phyloP scores from a whole-genome alignment of 2,329 filamentous ascomycete species.

The Fusarium vanettenii region DNA sequence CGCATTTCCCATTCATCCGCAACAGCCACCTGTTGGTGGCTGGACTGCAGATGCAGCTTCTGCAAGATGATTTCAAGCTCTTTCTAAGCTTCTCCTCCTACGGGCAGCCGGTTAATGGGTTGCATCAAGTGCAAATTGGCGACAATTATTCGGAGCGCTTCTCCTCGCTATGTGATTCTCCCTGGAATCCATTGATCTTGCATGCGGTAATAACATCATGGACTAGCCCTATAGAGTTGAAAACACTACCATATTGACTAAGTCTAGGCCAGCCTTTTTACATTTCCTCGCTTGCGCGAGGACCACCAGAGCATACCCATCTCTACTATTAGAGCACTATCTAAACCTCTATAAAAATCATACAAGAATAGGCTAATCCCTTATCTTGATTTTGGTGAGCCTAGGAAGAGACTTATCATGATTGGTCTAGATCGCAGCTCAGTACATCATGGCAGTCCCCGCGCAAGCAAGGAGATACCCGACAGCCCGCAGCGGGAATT shows the following conservation, averaged over 20 bases:
- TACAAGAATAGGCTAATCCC: too few relatives aligned
- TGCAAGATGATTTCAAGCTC: not conserved
- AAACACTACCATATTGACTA: not conserved
- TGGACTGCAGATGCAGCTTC: not conserved
- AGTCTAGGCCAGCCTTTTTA: not conserved
- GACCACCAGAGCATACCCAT: too few relatives aligned
- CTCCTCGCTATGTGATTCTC: not conserved
- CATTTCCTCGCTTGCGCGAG: too few relatives aligned
- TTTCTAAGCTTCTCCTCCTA: not conserved
- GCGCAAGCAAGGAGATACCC: not conserved
- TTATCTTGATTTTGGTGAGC: too few relatives aligned
- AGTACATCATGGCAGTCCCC: too few relatives aligned
- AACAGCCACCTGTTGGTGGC: not conserved
- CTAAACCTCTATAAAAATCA: too few relatives aligned
- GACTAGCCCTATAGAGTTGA: not conserved
- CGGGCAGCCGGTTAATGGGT: not conserved
- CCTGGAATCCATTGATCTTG: not conserved
- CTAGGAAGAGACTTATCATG: too few relatives aligned
- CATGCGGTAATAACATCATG: not conserved
- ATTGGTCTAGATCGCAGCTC: too few relatives aligned
- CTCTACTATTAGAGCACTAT: too few relatives aligned
- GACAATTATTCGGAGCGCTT: not conserved
- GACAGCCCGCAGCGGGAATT: not conserved
- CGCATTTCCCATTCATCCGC: not conserved
- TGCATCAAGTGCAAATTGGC: not conserved